Evolutionary conservation across 176 grass and related monocot species (phyloP), one percentile per base, ranked within the genome.

Genomic region (Carex kokanica): DNA sequence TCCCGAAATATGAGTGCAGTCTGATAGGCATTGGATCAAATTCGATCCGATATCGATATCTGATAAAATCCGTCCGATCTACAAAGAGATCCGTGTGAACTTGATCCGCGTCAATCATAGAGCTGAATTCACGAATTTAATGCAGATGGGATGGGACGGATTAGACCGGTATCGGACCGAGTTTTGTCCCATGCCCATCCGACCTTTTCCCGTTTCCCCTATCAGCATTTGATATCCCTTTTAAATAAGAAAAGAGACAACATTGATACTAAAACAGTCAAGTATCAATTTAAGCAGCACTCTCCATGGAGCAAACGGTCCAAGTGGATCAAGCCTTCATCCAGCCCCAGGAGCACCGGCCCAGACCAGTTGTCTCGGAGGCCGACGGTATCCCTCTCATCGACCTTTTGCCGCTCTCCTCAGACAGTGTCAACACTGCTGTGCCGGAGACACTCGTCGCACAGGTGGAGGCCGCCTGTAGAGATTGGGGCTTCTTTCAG

Each of bases 401-500:
- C 87, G 95, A 98, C 84, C 87, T 97, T 24, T 80, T 87, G n/a
- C 81, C 92, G 1, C 82, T 97, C 25, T 58, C 52, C 41, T 18
- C 29, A 20, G 24, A 20, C 36, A 43, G 8, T 82, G 52, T 32
- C 21, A 34, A 20, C 13, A 38, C 18, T 31, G 49, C 60, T 51
- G 71, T 15, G 64, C 64, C 64, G 53, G 84, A 79, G 51, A 83
- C 43, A 10, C 85, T 94, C 6, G 73, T 88, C 4, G 82, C 85
- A 25, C 72, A 88, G 90, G 95, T 98, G 72, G 81, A 83, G 65
- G 82, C 34, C 23, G 95, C 92, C 36, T 90, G 95, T 87, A 68
- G 56, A 15, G 95, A 94, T 0, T 98, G 92, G 95, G 90, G 92
- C 21, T 98, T 98, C 90, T 98, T 98, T 81, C 85, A 93, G 63